Conservation (phyloP, 306 rosid species). For the Hippophae rhamnoides region DNA sequence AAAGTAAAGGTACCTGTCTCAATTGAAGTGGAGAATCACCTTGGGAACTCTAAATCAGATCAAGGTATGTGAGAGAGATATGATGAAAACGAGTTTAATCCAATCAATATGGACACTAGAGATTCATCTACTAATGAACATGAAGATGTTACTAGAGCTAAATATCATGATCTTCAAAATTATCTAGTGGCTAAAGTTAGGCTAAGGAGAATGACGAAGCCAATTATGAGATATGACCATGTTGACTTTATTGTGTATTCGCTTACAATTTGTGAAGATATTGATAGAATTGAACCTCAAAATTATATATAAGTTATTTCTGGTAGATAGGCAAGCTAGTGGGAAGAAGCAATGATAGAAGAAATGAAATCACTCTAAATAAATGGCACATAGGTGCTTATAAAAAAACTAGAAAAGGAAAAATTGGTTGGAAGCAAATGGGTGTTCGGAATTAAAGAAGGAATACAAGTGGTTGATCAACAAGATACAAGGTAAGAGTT, state of each 20-base stretch:
- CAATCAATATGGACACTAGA: too few relatives aligned
- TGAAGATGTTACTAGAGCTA: too few relatives aligned
- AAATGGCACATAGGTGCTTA: not conserved
- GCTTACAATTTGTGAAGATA: not conserved
- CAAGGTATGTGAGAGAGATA: too few relatives aligned
- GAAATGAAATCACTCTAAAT: not conserved
- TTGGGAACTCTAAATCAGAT: too few relatives aligned
- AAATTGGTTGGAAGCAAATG: not conserved
- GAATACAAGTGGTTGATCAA: not conserved
- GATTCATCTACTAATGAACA: too few relatives aligned
- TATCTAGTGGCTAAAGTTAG: too few relatives aligned
- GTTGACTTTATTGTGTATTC: not conserved
- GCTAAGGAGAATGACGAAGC: not conserved
- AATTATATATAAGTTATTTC: not conserved
- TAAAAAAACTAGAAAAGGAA: not conserved
- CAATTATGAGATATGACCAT: not conserved
- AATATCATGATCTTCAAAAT: too few relatives aligned
- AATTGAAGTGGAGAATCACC: too few relatives aligned
- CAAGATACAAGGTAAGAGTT: not conserved
- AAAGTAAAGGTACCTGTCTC: too few relatives aligned
- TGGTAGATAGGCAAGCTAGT: not conserved
- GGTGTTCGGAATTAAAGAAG: not conserved
- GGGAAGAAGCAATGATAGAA: not conserved
- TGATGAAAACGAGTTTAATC: too few relatives aligned
- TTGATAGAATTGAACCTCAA: not conserved